These are phyloP conservation scores for Globisporangium okanoganense DNA, from an alignment of 352 stramenopile genomes.

Conservation along the genomic window DNA sequence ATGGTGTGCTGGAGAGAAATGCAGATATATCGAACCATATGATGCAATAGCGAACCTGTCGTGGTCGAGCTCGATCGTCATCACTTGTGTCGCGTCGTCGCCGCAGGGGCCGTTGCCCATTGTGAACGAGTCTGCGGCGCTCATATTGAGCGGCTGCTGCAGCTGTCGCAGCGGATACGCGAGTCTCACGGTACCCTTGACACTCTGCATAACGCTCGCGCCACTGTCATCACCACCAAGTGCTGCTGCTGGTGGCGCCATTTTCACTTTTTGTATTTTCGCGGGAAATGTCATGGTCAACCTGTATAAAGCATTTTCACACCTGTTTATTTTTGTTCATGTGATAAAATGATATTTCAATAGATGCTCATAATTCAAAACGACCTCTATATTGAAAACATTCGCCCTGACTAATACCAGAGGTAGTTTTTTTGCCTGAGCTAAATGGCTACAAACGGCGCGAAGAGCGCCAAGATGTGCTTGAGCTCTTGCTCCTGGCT, in stretches of 20 bases:
- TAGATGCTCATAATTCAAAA: neutral
- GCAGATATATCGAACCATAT: neutral
- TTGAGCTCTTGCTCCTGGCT: slow-evolving; percentile 46
- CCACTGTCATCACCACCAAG: neutral
- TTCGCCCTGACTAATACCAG: neutral
- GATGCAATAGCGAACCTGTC: slow-evolving; percentile 8
- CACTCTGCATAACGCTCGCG: slow-evolving; percentile 10
- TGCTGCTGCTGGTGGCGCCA: neutral
- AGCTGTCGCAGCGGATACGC: slow-evolving; percentile 58
- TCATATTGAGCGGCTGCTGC: neutral
- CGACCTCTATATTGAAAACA: neutral
- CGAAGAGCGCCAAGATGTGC: slow-evolving; percentile 38
- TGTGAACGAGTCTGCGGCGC: slow-evolving; percentile 31
- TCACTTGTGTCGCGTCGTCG: slow-evolving; percentile 39
- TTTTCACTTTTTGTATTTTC: slow-evolving; percentile 6
- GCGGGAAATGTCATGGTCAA: neutral
- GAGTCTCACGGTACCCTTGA: slow-evolving; percentile 47
- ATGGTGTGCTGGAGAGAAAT: neutral
- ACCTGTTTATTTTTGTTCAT: neutral
- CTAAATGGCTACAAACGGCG: slow-evolving; percentile 21
- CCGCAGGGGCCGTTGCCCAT: slow-evolving; percentile 59
- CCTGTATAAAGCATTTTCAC: neutral
- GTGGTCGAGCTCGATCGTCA: slow-evolving; percentile 48
- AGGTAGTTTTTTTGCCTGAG: neutral
- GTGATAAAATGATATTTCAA: neutral